Evolutionary conservation across 2,329 filamentous ascomycete species (phyloP).

Genomic region (Coniochaeta ligniaria): DNA sequence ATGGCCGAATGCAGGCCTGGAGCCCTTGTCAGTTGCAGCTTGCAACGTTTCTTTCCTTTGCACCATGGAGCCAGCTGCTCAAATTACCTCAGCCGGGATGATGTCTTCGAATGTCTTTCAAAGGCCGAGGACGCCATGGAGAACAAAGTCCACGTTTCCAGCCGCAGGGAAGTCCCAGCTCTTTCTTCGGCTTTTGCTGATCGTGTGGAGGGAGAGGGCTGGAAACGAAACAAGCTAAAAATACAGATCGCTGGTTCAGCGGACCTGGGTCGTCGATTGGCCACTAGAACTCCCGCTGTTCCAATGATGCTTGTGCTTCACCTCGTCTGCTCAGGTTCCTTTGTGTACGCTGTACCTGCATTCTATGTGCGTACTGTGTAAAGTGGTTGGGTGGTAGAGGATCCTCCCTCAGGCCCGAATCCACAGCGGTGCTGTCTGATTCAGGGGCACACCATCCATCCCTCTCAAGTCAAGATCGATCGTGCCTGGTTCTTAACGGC

Average conservation of each 20-base stretch:
- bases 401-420: neutral
- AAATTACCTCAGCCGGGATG: neutral
- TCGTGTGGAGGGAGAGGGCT: neutral
- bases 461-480: neutral
- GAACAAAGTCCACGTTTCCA: too few relatives aligned
- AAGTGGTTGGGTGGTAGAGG: neutral
- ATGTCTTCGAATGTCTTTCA: too few relatives aligned
- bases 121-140: too few relatives aligned
- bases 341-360: neutral
- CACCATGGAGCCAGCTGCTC: neutral
- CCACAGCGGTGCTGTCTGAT: neutral
- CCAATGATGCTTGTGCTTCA: neutral
- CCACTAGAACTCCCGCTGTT: neutral
- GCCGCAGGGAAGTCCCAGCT: neutral
- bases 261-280: neutral
- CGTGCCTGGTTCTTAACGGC: neutral
- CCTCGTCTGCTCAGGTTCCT: neutral
- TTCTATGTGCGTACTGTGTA: neutral
- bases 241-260: conserved; percentile 1
- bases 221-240: conserved; percentile 10
- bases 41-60: neutral
- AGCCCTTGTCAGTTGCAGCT: neutral
- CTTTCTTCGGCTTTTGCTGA: neutral
- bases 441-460: neutral
- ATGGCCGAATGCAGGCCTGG: neutral